Percentiles rank a stretch among this genome's conserved stretches.
Conservation (phyloP, 805 yeast species). For the Ogataea paradorogensis region DNA sequence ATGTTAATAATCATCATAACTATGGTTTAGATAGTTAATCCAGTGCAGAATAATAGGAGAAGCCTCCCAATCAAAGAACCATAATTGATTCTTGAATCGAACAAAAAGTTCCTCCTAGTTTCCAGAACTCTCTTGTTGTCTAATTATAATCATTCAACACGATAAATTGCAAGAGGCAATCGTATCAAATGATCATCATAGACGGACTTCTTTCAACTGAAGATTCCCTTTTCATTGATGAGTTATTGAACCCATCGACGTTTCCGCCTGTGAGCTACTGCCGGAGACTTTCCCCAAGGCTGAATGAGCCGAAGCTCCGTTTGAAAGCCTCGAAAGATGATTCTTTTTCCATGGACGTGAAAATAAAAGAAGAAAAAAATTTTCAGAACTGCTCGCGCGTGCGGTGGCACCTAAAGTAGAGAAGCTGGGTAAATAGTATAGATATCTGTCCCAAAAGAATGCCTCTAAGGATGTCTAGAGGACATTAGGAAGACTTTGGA, state of each 20-base stretch:
- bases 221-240: slow-evolving; percentile 8
- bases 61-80: slow-evolving; percentile 14
- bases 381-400: slow-evolving; percentile 1
- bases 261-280: slow-evolving; percentile 62
- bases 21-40: slow-evolving; percentile 57
- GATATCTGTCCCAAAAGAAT: no score
- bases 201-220: background rate
- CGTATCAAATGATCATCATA: background rate
- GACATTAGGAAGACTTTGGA: no score
- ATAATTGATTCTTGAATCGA: background rate
- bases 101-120: background rate
- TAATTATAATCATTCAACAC: background rate
- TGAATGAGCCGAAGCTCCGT: slow-evolving; percentile 37
- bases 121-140: background rate
- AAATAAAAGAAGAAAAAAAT: slow-evolving; percentile 19
- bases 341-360: slow-evolving; percentile 68
- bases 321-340: slow-evolving; percentile 72
- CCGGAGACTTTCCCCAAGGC: slow-evolving; percentile 94
- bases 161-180: slow-evolving; percentile 17
- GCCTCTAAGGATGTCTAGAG: no score
- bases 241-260: slow-evolving; percentile 25
- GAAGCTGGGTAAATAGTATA: no score
- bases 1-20: slow-evolving; percentile 63
- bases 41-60: slow-evolving; percentile 53
- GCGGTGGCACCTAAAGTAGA: slow-evolving; percentile 1